These are phyloP conservation scores for Brasenia schreberi DNA, from an alignment of 164 flowering plant species.

Conservation along the genomic window DNA sequence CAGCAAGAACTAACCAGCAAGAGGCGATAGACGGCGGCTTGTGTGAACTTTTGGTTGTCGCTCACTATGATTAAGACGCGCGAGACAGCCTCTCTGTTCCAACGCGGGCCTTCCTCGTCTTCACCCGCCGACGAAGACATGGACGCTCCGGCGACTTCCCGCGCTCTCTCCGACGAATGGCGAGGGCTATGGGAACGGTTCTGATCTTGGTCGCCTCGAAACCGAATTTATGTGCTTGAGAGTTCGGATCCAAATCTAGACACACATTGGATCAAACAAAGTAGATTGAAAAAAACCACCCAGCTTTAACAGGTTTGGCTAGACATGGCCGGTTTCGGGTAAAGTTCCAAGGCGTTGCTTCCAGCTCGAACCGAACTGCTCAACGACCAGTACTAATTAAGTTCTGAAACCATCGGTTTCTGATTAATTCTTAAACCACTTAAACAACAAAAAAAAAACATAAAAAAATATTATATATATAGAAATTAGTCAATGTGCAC, in stretches of 20 bases:
- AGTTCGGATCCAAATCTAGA: background rate
- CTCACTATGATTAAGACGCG: conserved; percentile 48
- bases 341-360: too few species aligned
- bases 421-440: too few species aligned
- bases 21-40: conserved; percentile 50
- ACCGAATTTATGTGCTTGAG: too few species aligned
- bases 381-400: too few species aligned
- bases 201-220: background rate
- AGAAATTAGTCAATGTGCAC: too few species aligned
- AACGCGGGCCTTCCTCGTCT: conserved; percentile 6
- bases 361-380: too few species aligned
- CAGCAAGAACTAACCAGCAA: conserved; percentile 55
- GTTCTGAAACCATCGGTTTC: too few species aligned
- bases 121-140: background rate
- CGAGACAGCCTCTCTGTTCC: conserved; percentile 53
- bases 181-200: background rate
- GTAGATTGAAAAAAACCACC: too few species aligned
- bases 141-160: background rate
- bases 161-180: background rate
- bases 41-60: conserved; percentile 32
- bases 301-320: too few species aligned
- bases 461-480: too few species aligned
- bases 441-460: too few species aligned
- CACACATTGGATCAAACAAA: background rate
- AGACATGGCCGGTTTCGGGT: too few species aligned